phyloP scores from a whole-genome alignment of 2,329 filamentous ascomycete species.

The Pseudocercospora vitis region DNA sequence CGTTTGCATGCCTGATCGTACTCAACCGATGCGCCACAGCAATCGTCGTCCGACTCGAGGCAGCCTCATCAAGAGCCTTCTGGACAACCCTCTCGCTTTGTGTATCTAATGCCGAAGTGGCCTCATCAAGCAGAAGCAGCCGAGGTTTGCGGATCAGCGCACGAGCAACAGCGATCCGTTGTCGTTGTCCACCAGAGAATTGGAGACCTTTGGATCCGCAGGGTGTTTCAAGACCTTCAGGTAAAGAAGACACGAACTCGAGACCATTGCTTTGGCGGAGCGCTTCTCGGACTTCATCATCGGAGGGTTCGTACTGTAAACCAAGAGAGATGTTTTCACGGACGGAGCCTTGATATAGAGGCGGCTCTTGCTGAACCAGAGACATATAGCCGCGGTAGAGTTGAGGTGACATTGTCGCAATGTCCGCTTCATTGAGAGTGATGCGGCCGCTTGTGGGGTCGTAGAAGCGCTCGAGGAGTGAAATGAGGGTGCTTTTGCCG shows the following conservation, averaged over 20 bases:
- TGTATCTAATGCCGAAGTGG: slow-evolving; percentile 62
- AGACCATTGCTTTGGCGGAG: slow-evolving; percentile 55
- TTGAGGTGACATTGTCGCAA: slow-evolving; percentile 59
- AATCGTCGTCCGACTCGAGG: slow-evolving; percentile 42
- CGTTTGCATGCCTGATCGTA: slow-evolving; percentile 41
- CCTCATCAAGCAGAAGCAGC: slow-evolving; percentile 60
- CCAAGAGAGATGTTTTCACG: slow-evolving; percentile 58
- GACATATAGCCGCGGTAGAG: slow-evolving; percentile 65
- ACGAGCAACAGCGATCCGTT: slow-evolving; percentile 57
- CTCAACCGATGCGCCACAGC: slow-evolving; percentile 45
- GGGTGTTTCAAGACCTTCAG: slow-evolving; percentile 52
- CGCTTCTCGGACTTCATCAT: slow-evolving; percentile 48
- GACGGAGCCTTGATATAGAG: slow-evolving; percentile 65
- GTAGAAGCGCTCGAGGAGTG: slow-evolving; percentile 51
- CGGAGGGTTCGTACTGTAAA: slow-evolving; percentile 39
- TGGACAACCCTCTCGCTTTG: slow-evolving; percentile 68
- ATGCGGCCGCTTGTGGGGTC: slow-evolving; percentile 44
- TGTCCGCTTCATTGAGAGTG: slow-evolving; percentile 57
- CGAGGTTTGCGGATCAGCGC: slow-evolving; percentile 55
- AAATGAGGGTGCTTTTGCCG: slow-evolving; percentile 50
- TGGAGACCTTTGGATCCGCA: slow-evolving; percentile 52
- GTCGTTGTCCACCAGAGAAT: slow-evolving; percentile 57
- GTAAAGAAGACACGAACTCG: slow-evolving; percentile 54
- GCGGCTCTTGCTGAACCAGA: slow-evolving; percentile 73
- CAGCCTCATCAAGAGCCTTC: slow-evolving; percentile 61